phyloP scores from a whole-genome alignment of 106 monocot species.

The Alisma plantagoaquatica region DNA sequence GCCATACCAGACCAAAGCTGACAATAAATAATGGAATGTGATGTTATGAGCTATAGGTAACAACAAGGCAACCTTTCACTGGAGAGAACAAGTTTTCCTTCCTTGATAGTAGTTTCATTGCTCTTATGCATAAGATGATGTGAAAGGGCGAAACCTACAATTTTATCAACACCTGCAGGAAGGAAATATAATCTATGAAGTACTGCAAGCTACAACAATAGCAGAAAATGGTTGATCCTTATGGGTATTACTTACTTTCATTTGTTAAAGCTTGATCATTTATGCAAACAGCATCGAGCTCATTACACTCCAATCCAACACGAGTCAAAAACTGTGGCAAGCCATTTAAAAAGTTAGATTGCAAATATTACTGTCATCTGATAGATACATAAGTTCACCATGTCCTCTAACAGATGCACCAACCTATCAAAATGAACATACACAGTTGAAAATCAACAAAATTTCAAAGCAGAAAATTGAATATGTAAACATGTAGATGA shows the following conservation, averaged over 20 bases:
- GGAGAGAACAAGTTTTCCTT: constrained; percentile 52
- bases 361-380: too few species aligned
- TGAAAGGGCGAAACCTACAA: constrained; percentile 86
- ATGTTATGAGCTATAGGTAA: background rate
- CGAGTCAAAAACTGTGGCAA: constrained; percentile 77
- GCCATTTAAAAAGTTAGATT: too few species aligned
- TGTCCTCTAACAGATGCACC: too few species aligned
- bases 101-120: constrained; percentile 16
- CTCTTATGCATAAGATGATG: constrained; percentile 50
- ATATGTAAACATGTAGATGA: too few species aligned
- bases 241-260: constrained; percentile 68
- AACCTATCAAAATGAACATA: too few species aligned
- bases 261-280: constrained; percentile 82
- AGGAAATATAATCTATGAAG: background rate
- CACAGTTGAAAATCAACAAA: too few species aligned
- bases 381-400: too few species aligned
- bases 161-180: constrained; percentile 69
- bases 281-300: constrained; percentile 62
- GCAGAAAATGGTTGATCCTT: too few species aligned
- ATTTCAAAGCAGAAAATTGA: too few species aligned
- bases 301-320: constrained; percentile 62
- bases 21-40: background rate
- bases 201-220: background rate
- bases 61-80: constrained; percentile 48
- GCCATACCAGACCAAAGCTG: background rate